Base-by-base conservation (phyloP, 345 rosid species). In the Gossypium australe region DNA sequence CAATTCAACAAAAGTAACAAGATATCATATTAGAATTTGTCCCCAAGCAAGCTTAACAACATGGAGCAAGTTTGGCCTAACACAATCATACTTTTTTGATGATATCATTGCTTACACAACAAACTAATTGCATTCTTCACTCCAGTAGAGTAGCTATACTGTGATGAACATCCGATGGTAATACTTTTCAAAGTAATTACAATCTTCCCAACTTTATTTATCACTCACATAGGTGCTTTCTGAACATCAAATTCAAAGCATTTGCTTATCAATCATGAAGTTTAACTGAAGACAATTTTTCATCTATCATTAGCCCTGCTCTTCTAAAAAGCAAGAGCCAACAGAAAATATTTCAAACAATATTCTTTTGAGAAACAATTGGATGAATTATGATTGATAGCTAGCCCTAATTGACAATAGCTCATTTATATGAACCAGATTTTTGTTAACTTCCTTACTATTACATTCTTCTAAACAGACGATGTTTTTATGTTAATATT, bases 401-500 rank as follows among this genome's bases (percentile, higher is more conserved):
- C 22, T 14, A 12, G 44, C 44, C 41, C 58, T 48, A 66, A 44
- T 11, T 7, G n/a, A 49, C 27, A 34, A 25, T 58, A 25, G 11
- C 14, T 59, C 24, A 25, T 60, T 49, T 9, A 24, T 24, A 45
- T 57, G 61, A 13, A 59, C 27, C 18, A 16, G 3, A 9, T 43
- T 80, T 71, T 17, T 49, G 29, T 12, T 47, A 41, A 62, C 79
- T n/a, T 41, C 52, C 51, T 9, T 29, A 16, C 20, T 41, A 71
- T 34, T 52, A 11, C 53, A 43, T 65, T 65, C 24, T 29, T 49
- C 45, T 18, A 38, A 61, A 58, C 16, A 25, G 41, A 48, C 1
- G 8, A 60, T 11, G 38, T 64, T 63, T 18, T 24, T 68, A 12
- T 70, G 58, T 27, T 48, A 38, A 57, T 12, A 55, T 43, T 43